Conservation (phyloP, 345 rosid genomes). For the Pugionium cornutum region DNA sequence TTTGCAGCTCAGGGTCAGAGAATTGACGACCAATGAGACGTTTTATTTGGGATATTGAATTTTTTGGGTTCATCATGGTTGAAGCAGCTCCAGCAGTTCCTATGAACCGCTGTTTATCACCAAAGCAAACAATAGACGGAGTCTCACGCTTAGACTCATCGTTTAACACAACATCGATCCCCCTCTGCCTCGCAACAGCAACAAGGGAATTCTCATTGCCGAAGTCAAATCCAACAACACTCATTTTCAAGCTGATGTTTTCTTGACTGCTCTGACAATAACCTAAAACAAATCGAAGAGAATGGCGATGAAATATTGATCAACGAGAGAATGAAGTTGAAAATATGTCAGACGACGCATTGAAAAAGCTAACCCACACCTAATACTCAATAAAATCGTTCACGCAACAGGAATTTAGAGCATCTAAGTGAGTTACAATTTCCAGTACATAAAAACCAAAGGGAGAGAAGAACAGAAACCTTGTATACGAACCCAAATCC, state of each 20-base stretch:
- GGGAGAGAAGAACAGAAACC: no score
- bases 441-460: no score
- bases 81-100: constrained; percentile 99
- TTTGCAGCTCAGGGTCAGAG: constrained; percentile 89
- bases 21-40: constrained; percentile 76
- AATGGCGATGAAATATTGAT: neutral
- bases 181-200: constrained; percentile 98
- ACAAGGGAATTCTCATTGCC: constrained; percentile 96
- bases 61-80: constrained; percentile 89
- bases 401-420: no score
- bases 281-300: neutral
- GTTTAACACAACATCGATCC: constrained; percentile 96
- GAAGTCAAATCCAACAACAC: constrained; percentile 96
- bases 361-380: no score
- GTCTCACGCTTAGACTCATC: constrained; percentile 99
- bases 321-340: neutral
- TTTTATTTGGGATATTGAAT: constrained; percentile 87
- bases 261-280: neutral
- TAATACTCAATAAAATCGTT: no score
- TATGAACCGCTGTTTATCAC: constrained; percentile 92
- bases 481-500: neutral
- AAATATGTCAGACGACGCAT: no score
- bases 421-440: no score
- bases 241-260: constrained; percentile 51
- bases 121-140: constrained; percentile 91